Base-by-base conservation (phyloP, 495 filamentous ascomycete species). In the Venustampulla echinocandica region DNA sequence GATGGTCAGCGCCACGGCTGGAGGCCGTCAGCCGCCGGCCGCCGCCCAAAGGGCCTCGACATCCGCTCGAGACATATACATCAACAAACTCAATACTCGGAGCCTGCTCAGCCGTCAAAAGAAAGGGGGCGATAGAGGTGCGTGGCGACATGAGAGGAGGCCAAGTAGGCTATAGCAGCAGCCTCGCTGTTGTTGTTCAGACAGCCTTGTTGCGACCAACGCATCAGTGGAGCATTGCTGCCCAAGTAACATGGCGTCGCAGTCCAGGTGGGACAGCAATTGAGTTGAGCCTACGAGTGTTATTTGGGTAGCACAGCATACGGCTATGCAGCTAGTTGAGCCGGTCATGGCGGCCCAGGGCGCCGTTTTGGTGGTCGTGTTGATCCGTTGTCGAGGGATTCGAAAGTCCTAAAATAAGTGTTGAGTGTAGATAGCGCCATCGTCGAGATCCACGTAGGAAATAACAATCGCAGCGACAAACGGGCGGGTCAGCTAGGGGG, bases 101-200 rank as follows among this genome's bases (percentile, higher is more conserved):
- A 17, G 7, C 18, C 10, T n/a, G 18, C 37, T 22, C 17, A 22
- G 37, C 17, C 15, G 20, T 40, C 37, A 9, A 28, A 30, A 36
- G 7, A 15, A 28, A 10, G 40, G 13, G 38, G 21, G 27, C 21
- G 17, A 22, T 27, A 27, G 20, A 44, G 25, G 32, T 38, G 42
- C 54, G 54, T 57, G 54, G 54, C 54, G 46, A 41, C 40, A 18
- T 52, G 41, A 57, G 45, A 57, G 46, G 15, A 36, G 38, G 49
- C 49, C 54, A 57, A 47, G 54, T 57, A 42, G 23, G 45, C 15
- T 35, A 38, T 39, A 32, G 10, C 30, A 36, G 22, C 49, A 56
- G 44, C 48, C 48, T 52, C 20, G 42, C n/a, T 47, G 37, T 19
- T 22, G 25, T 18, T 17, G 33, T 23, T 14, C 13, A 43, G 24